A percentile compares a stretch with the other conserved stretches of the same genome.
These are phyloP conservation scores for Xylariaceae sp. DNA, from an alignment of 2,329 filamentous ascomycete genomes.

Conservation along the genomic window DNA sequence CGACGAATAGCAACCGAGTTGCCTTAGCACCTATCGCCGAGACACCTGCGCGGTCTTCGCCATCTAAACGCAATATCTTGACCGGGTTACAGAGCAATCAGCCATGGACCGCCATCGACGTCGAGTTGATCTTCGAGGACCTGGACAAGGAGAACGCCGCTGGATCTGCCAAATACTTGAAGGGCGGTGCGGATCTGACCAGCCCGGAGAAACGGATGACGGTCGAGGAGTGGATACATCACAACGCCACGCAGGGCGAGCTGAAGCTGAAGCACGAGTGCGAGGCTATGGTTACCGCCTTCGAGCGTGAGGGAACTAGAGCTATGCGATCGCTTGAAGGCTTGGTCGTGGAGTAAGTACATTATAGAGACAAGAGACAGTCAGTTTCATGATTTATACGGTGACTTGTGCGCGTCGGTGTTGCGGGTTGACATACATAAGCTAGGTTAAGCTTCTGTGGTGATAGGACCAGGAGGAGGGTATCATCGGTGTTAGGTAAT, in stretches of 20 bases:
- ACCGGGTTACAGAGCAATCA: slow-evolving; percentile 58
- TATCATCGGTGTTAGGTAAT: not conserved
- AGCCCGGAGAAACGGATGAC: slow-evolving; percentile 86
- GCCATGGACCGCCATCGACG: slow-evolving; percentile 74
- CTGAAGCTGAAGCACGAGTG: slow-evolving; percentile 78
- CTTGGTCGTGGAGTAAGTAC: slow-evolving; percentile 60
- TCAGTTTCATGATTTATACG: no score
- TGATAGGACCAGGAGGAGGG: not conserved
- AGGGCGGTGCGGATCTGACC: slow-evolving; percentile 63
- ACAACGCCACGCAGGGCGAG: slow-evolving; percentile 80
- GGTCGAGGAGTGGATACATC: slow-evolving; percentile 88
- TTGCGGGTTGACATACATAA: no score
- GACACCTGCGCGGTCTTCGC: slow-evolving; percentile 57
- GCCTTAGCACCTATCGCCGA: slow-evolving; percentile 50
- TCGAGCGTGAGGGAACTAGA: slow-evolving; percentile 79
- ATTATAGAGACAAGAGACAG: no score
- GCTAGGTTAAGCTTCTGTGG: not conserved
- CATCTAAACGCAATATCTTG: slow-evolving; percentile 63
- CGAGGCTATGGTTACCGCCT: slow-evolving; percentile 78
- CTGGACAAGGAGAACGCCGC: slow-evolving; percentile 57
- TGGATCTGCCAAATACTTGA: slow-evolving; percentile 46
- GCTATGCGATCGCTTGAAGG: slow-evolving; percentile 80
- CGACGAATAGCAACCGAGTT: slow-evolving; percentile 48
- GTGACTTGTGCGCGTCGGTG: no score
- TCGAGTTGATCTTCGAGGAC: slow-evolving; percentile 70